These are phyloP conservation scores for Tetradesmus lagerheimii DNA, from an alignment of 139 green algal genomes.

Conservation along the genomic window DNA sequence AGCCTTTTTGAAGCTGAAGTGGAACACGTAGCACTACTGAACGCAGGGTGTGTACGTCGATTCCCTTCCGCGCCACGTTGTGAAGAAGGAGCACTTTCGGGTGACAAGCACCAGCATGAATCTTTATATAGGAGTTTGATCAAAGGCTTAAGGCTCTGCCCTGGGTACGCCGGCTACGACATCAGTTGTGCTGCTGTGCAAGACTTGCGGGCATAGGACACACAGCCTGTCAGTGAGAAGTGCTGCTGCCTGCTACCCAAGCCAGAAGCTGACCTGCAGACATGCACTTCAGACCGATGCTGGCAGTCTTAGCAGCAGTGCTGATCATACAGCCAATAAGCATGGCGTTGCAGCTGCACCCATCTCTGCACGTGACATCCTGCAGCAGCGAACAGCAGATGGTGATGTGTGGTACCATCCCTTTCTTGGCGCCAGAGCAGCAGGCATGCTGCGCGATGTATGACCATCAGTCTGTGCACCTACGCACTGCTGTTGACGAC, in stretches of 20 bases:
- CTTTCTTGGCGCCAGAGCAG: background rate
- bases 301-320: background rate
- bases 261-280: too few species aligned
- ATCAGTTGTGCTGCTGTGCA: too few species aligned
- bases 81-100: background rate
- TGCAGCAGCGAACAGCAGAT: conserved; percentile 5
- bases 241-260: too few species aligned
- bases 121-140: too few species aligned
- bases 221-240: too few species aligned
- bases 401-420: background rate
- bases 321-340: background rate
- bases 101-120: too few species aligned
- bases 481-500: background rate
- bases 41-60: background rate
- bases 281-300: background rate
- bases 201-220: too few species aligned
- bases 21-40: too few species aligned
- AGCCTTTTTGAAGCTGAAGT: too few species aligned
- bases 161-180: too few species aligned
- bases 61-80: background rate
- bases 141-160: too few species aligned
- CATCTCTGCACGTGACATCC: background rate
- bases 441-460: background rate
- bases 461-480: background rate
- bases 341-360: background rate